Conservation (phyloP, 2,329 filamentous ascomycete species). For the Chaetomium strumarium region DNA sequence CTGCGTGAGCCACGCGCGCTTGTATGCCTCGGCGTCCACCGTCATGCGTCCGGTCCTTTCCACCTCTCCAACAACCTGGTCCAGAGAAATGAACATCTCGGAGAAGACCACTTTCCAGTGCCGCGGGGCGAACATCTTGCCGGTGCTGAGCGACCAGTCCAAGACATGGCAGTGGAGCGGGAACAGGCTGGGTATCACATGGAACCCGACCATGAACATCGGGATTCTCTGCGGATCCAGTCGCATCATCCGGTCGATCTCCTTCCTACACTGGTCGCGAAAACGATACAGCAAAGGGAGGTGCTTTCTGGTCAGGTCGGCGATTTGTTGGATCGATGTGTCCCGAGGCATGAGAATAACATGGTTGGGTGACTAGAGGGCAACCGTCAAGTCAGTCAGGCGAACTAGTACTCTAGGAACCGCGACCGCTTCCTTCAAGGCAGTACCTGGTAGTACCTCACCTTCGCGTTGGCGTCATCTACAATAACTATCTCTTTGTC, state of each 20-base stretch:
- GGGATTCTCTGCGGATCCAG: not conserved
- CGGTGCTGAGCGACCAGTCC: conserved; percentile 5
- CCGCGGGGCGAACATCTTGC: not conserved
- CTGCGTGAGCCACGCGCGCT: not conserved
- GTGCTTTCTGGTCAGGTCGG: not conserved
- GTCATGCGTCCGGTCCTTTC: not conserved
- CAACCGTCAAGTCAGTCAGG: not conserved
- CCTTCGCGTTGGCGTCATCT: conserved; percentile 4
- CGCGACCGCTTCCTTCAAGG: not conserved
- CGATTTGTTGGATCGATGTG: not conserved
- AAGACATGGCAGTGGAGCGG: not conserved
- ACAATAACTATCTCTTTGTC: not conserved
- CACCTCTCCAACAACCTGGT: not conserved
- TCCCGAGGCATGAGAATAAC: conserved; percentile 1
- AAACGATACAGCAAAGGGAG: not conserved
- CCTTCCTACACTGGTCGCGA: not conserved
- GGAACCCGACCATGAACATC: not conserved
- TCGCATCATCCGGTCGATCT: not conserved
- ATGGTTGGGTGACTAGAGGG: not conserved
- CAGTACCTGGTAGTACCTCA: too few species aligned
- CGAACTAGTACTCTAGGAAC: not conserved
- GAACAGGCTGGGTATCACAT: conserved; percentile 1
- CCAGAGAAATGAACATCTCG: conserved; percentile 1
- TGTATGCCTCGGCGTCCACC: not conserved
- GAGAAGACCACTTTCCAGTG: conserved; percentile 4